Evolutionary conservation across 2,329 filamentous ascomycete genomes (phyloP), one percentile per base, ranked within the genome.

Genomic region (Xylaria sp.): DNA sequence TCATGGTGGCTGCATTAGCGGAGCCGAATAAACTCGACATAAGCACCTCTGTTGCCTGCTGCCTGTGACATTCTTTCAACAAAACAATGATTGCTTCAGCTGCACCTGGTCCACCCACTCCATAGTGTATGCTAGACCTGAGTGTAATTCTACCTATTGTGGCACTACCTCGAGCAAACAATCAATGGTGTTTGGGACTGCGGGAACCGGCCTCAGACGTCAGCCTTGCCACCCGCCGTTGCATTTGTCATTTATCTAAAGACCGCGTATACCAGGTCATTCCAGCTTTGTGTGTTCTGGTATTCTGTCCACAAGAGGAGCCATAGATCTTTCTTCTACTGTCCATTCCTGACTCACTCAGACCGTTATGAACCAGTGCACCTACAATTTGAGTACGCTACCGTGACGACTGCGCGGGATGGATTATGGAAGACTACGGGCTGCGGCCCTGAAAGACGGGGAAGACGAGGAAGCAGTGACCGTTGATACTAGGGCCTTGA

Each of bases 391-490:
- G 52, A 20, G 20, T 51, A 46, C 55, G 41, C 13, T n/a, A 46
- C n/a, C 65, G 65, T 48, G 28, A 65, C 54, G 65, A 65, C 48
- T 34, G 63, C 54, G 63, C 56, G 77, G 74, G 39, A 93, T 93
- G 90, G 90, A 93, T 80, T 91, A 91, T 76, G 88, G 90, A 44
- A 88, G 91, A 77, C 86, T 99, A 73, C 92, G 94, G 78, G 94
- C 95, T 74, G 92, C 94, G 76, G 96, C 96, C 32, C 88, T 99
- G 84, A 90, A 88, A 66, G 91, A 93, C 66, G 93, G 93, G 73
- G 92, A 94, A 70, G 94, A 97, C 75, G 96, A 98, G 81, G 96
- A 98, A 81, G 96, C 96, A 51, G 96, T 99, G 66, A 99, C 96
- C 0, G 96, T 99, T 77, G 97, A 99, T 79, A 99, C 96, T 58